Conservation (phyloP, 768 basidiomycete genomes). For the Podaxis carcinomalis region DNA sequence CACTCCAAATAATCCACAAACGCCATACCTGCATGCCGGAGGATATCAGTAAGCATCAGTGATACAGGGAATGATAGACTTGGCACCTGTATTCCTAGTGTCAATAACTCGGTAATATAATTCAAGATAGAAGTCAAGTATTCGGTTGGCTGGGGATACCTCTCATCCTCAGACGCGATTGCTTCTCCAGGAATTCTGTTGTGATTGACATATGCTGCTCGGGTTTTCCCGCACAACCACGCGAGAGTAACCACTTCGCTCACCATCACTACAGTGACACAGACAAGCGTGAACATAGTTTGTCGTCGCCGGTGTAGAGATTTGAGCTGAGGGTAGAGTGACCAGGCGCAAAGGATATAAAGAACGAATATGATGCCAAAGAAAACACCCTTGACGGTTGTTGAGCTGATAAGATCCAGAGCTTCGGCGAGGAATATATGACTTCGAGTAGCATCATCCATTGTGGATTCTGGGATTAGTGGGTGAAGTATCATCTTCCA, state of each 20-base stretch:
- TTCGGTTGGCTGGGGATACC: neutral
- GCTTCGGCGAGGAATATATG: neutral
- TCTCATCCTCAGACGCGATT: neutral
- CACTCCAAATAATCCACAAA: conserved; percentile 1
- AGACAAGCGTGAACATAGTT: neutral
- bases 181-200: neutral
- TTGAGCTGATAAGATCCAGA: neutral
- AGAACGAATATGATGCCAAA: neutral
- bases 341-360: neutral
- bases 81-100: neutral
- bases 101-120: neutral
- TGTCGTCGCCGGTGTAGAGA: neutral
- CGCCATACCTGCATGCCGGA: neutral
- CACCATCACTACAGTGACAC: neutral
- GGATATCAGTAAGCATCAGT: neutral
- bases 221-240: neutral
- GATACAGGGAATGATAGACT: neutral
- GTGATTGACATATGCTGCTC: neutral
- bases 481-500: too few species aligned
- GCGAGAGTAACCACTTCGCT: neutral
- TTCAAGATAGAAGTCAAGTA: too few species aligned
- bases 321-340: neutral
- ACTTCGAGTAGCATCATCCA: neutral
- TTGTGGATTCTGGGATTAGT: neutral
- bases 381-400: neutral